These are phyloP conservation scores for Phialophora expanda DNA, from an alignment of 2,329 filamentous ascomycete genomes.

Conservation along the genomic window DNA sequence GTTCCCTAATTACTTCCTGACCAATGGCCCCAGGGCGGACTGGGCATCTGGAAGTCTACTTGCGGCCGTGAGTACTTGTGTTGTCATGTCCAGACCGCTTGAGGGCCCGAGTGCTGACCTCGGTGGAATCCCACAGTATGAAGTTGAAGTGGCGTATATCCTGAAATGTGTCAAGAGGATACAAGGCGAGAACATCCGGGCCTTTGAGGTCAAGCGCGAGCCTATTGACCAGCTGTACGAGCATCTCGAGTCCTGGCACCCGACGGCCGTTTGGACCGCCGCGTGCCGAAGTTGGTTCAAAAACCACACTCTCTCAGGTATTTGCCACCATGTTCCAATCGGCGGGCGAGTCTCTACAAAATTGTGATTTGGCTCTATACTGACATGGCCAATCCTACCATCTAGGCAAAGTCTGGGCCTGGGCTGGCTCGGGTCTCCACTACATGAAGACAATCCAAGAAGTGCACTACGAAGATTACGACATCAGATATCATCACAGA, in stretches of 20 bases:
- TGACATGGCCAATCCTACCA: not conserved
- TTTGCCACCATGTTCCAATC: constrained; percentile 8
- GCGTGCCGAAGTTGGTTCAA: constrained; percentile 46
- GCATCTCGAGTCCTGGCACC: constrained; percentile 47
- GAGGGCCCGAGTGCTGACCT: too few species aligned
- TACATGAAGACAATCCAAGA: constrained; percentile 23
- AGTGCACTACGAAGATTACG: constrained; percentile 21
- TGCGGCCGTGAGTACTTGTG: too few species aligned
- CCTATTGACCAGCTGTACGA: constrained; percentile 31
- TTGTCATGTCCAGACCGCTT: too few species aligned
- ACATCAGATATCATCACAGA: constrained; percentile 12
- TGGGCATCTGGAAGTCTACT: constrained; percentile 35
- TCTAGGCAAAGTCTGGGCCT: not conserved
- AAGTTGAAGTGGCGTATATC: constrained; percentile 44
- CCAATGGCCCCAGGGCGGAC: constrained; percentile 40
- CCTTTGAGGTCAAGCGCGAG: constrained; percentile 41
- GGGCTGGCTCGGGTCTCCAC: constrained; percentile 12
- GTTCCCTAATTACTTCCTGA: constrained; percentile 47
- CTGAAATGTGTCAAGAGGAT: constrained; percentile 45
- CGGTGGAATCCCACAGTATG: constrained; percentile 23
- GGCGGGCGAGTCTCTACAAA: constrained; percentile 24
- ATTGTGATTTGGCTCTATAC: not conserved
- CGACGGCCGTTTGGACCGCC: constrained; percentile 43
- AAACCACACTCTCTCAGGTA: constrained; percentile 16
- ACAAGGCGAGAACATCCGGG: constrained; percentile 45